Evolutionary conservation across 2,329 filamentous ascomycete species (phyloP).

Genomic region (Nemania abortiva): DNA sequence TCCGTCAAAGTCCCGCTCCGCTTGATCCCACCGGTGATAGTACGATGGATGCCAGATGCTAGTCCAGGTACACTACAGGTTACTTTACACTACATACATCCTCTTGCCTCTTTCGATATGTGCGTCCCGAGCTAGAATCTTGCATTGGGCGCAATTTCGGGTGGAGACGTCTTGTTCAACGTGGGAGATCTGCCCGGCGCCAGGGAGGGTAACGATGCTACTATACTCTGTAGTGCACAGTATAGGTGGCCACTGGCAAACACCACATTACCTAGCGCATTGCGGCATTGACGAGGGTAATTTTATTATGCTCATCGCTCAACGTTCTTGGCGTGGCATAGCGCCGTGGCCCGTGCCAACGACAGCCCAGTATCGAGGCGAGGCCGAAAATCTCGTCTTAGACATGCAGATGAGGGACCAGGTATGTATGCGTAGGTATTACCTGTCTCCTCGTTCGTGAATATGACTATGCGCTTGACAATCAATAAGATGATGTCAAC

Average conservation of each 20-base stretch:
- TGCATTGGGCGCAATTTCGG: slow-evolving; percentile 33
- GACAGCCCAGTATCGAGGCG: slow-evolving; percentile 34
- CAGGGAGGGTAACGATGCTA: not conserved
- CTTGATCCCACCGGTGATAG: not conserved
- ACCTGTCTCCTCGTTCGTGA: not conserved
- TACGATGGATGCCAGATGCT: not conserved
- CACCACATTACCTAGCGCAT: slow-evolving; percentile 38
- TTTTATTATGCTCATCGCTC: slow-evolving; percentile 44
- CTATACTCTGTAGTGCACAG: not conserved
- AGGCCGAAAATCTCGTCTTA: slow-evolving; percentile 31
- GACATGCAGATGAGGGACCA: slow-evolving; percentile 10
- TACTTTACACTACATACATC: slow-evolving; percentile 1
- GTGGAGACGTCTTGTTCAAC: slow-evolving; percentile 29
- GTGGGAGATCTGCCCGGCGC: slow-evolving; percentile 33
- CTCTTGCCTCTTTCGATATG: slow-evolving; percentile 25
- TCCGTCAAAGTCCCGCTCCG: not conserved
- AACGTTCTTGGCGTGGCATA: slow-evolving; percentile 29
- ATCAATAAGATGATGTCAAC: slow-evolving; percentile 22
- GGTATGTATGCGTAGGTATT: not conserved
- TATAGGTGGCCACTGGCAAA: not conserved
- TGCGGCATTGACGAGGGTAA: slow-evolving; percentile 49
- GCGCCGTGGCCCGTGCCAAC: slow-evolving; percentile 37
- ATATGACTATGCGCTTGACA: slow-evolving; percentile 18
- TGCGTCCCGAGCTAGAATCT: slow-evolving; percentile 16
- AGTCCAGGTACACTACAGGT: not conserved